Evolutionary conservation across 768 basidiomycete species (phyloP), one percentile per base, ranked within the genome.

Genomic region (Leucocoprinus sp.): DNA sequence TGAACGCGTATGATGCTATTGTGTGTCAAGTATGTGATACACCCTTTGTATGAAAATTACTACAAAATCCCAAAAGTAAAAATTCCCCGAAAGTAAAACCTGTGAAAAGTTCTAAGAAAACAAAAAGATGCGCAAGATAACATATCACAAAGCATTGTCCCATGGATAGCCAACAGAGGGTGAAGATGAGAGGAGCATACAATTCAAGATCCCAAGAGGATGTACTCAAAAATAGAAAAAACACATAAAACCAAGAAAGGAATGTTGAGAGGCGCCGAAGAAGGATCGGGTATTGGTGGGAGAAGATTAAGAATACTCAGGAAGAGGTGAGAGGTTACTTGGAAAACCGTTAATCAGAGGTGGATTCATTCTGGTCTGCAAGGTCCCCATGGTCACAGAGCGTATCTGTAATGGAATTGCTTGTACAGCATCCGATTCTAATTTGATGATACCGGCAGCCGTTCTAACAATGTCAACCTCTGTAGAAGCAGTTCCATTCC

Each of bases 401-500:
- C 47, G 54, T 31, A 49, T 51, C 45, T 52, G 56, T 38, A 52
- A 57, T 31, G 48, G 34, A 27, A 48, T 48, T 24, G 38, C 43
- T 17, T 45, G 50, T 34, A 50, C 52, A 22, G 63, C 55, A 27
- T 54, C 52, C 21, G 58, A 51, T 23, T 60, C 57, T 18, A 68
- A 63, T 55, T 67, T 72, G 19, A 75, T 61, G 45, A 75, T 71
- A 8, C 69, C 69, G 24, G 70, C 70, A 31, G 86, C 84, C 2
- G 84, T 80, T 55, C 84, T 79, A 55, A 89, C 71, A 52, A 89
- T 84, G 54, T 89, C 85, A 42, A 90, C 81, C 55, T 87, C 87
- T 43, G 79, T 85, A 27, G 84, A 83, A 33, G 74, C 61, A 12
- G 79, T 76, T 23, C 84, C 84, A 31, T 79, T 78, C 58, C 81